Evolutionary conservation across 805 yeast genomes (phyloP), one percentile per base, ranked within the genome.

Genomic region (Saccharomyces jurei): DNA sequence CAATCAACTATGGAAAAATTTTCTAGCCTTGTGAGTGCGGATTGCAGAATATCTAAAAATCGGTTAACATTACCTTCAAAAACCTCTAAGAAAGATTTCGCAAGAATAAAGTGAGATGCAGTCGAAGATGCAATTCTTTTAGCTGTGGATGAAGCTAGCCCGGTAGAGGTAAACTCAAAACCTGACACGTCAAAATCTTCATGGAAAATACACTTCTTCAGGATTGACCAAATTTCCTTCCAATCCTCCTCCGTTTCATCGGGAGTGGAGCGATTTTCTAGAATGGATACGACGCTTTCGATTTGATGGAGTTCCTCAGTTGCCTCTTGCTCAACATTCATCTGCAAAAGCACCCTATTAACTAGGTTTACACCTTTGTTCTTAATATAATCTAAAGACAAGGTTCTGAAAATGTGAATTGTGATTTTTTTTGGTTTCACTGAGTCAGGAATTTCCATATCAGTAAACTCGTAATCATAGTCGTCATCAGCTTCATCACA

Each of bases 141-240:
- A 13, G 51, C 47, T 13, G 61, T 3, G 49, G 74, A 61, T 5
- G 74, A 73, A 6, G 86, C 75, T 6, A 87, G 66, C 0, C 90
- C 90, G 1, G 90, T 86, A 2, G 86, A 77, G 5, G 83, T 75
- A 32, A 90, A 72, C 65, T 89, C 96, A 70, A 83, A 88, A 55
- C 91, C 84, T 0, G 96, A 87, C 4, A 86, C 71, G 5, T 60
- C 58, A 44, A 58, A 63, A 8, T 56, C 53, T 0, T 65, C 64
- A 21, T 58, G 60, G 14, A 74, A 72, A 27, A 79, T 60, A 1
- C 73, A 64, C 4, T 56, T 52, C 11, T 68, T 69, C 4, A 82
- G 66, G 47, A 65, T 63, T 2, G 63, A 48, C 82, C 84, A 76
- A 6, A 74, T 14, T 2, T 51, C 51, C 1, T 53, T 29, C 74